Percentiles rank a stretch among this genome's conserved stretches.
These are phyloP conservation scores for Rhodotorula toruloides DNA, from an alignment of 768 basidiomycete genomes.

Conservation along the genomic window DNA sequence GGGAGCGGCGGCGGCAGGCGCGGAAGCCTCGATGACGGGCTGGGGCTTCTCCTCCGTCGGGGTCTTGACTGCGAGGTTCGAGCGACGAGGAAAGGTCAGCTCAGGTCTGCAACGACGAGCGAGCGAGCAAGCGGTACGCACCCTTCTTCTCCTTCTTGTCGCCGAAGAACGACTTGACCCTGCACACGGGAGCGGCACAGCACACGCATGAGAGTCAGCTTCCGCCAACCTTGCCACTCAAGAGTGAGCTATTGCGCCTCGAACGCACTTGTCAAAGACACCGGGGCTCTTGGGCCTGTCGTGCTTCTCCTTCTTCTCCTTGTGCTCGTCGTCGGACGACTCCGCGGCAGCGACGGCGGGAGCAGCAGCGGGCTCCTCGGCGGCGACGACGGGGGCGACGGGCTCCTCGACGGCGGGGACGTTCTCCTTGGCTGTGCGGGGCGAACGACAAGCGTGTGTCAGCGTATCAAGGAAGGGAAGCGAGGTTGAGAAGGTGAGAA, in stretches of 20 bases:
- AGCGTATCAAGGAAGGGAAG: not conserved
- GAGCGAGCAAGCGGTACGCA: not conserved
- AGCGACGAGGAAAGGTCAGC: not conserved
- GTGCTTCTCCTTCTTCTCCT: slow-evolving; percentile 14
- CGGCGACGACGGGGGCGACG: not conserved
- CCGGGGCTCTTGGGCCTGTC: slow-evolving; percentile 27
- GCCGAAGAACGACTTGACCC: slow-evolving; percentile 34
- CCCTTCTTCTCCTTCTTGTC: slow-evolving; percentile 37
- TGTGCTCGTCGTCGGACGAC: not conserved
- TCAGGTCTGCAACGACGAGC: too few species aligned
- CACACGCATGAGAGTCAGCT: not conserved
- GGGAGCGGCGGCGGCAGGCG: not conserved
- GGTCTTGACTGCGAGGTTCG: slow-evolving; percentile 26
- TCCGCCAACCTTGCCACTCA: too few species aligned
- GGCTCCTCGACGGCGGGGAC: not conserved
- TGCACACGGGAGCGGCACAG: not conserved
- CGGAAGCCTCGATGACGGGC: not conserved
- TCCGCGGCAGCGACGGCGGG: not conserved
- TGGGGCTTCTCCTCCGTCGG: slow-evolving; percentile 31
- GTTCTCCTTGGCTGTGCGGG: not conserved
- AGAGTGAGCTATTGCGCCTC: not conserved
- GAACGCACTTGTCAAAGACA: slow-evolving; percentile 26
- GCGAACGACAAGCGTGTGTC: too few species aligned
- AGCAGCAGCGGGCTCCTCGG: not conserved
- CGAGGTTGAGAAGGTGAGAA: not conserved